A percentile compares a stretch with the other conserved stretches of the same genome.
These are phyloP conservation scores for Wickerhamiella azyma DNA, from an alignment of 805 yeast genomes.

Conservation along the genomic window DNA sequence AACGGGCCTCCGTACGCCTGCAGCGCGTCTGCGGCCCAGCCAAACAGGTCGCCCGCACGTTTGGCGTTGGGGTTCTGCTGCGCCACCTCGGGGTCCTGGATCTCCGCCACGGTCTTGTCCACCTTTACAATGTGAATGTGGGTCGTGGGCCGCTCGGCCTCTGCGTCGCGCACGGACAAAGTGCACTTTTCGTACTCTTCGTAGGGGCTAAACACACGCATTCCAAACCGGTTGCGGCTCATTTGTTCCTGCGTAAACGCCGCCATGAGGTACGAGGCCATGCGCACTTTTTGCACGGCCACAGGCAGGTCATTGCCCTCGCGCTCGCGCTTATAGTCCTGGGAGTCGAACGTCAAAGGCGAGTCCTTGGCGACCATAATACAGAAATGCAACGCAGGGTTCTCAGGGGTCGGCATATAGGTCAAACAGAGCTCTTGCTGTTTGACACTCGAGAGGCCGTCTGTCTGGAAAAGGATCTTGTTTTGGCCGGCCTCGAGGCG, in stretches of 20 bases:
- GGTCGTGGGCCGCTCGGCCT: constrained; percentile 39
- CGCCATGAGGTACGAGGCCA: constrained; percentile 80
- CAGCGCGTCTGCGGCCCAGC: constrained; percentile 67
- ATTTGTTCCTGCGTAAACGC: constrained; percentile 87
- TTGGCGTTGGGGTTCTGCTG: constrained; percentile 71
- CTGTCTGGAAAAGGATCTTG: constrained; percentile 34
- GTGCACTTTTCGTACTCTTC: constrained; percentile 51
- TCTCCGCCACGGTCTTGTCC: constrained; percentile 51
- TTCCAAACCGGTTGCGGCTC: constrained; percentile 63
- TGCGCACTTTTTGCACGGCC: constrained; percentile 60
- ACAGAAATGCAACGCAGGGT: constrained; percentile 74
- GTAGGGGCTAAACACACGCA: constrained; percentile 58
- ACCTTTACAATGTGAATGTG: constrained; percentile 68
- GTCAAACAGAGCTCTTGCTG: constrained; percentile 27
- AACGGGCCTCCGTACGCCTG: constrained; percentile 43
- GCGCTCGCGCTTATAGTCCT: constrained; percentile 26
- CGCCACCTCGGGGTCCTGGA: constrained; percentile 67
- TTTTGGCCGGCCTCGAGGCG: constrained; percentile 63
- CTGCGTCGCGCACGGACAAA: constrained; percentile 33
- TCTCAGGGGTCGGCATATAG: constrained; percentile 43
- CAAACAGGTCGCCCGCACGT: constrained; percentile 62
- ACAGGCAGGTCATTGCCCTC: constrained; percentile 57
- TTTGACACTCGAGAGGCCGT: background rate
- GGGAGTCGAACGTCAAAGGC: constrained; percentile 55
- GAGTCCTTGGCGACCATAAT: constrained; percentile 67